These are phyloP conservation scores for Neospermospora avenae DNA, from an alignment of 2,329 filamentous ascomycete species.

Conservation along the genomic window DNA sequence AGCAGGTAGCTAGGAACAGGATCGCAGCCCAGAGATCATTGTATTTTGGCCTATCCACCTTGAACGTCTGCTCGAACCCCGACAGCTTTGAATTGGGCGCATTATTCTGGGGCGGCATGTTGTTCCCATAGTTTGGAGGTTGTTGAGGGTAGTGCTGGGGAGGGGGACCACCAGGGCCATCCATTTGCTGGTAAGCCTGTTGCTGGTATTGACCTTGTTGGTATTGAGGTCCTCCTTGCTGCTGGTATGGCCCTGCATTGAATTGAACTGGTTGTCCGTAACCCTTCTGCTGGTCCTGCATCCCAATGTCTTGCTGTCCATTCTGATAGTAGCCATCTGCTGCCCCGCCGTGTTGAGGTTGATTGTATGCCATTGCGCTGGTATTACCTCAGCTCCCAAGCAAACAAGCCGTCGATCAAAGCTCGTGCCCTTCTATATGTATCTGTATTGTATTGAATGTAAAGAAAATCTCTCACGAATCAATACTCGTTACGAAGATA, in stretches of 20 bases:
- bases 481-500: not conserved
- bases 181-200: constrained; percentile 13
- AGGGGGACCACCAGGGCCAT: constrained; percentile 4
- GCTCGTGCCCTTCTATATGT: not conserved
- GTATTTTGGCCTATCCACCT: constrained; percentile 78
- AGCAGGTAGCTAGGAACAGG: constrained; percentile 67
- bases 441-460: not conserved
- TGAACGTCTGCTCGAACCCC: constrained; percentile 76
- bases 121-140: constrained; percentile 24
- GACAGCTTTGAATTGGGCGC: constrained; percentile 11
- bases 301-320: constrained; percentile 17
- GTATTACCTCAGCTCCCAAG: not conserved
- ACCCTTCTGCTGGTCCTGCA: constrained; percentile 12
- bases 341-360: constrained; percentile 25
- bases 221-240: constrained; percentile 13
- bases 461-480: not conserved
- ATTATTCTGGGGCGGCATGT: not conserved
- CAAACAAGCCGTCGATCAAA: not conserved
- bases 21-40: constrained; percentile 89
- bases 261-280: not conserved
- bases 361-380: constrained; percentile 26
- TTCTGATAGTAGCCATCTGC: constrained; percentile 28
- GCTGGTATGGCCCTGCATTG: constrained; percentile 1
- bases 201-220: constrained; percentile 15
- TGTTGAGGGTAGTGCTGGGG: constrained; percentile 17